phyloP scores from a whole-genome alignment of 257 asterid species.

The Buddleja alternifolia region DNA sequence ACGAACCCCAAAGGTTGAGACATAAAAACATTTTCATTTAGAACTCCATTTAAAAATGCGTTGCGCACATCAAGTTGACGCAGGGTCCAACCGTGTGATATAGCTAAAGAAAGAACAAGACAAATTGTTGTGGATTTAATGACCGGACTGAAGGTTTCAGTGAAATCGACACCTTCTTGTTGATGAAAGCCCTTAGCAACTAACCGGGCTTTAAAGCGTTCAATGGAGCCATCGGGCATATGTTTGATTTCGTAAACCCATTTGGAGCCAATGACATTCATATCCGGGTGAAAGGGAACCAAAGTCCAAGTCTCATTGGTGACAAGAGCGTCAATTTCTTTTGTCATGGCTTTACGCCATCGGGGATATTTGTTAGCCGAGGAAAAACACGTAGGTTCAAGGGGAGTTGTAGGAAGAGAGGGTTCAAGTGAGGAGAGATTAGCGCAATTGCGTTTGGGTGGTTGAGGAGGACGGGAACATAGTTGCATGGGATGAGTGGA shows the following conservation, averaged over 20 bases:
- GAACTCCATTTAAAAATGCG: neutral
- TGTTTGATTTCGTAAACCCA: constrained; percentile 21
- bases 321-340: neutral
- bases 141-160: constrained; percentile 17
- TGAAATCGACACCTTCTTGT: constrained; percentile 8
- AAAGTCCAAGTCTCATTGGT: constrained; percentile 2
- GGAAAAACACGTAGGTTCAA: no score
- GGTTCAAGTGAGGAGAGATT: no score
- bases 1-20: no score
- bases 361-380: no score
- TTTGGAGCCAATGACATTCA: constrained; percentile 17
- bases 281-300: constrained; percentile 1
- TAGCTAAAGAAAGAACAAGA: neutral
- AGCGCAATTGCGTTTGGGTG: no score
- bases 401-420: no score
- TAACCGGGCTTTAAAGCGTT: neutral
- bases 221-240: constrained; percentile 14
- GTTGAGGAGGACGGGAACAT: no score
- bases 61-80: no score
- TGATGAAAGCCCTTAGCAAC: constrained; percentile 21
- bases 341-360: neutral
- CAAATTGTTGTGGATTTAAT: constrained; percentile 5
- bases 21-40: no score
- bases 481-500: no score
- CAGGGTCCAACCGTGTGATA: no score